Evolutionary conservation across 768 basidiomycete genomes (phyloP).

Genomic region (Boletellus ananiceps): DNA sequence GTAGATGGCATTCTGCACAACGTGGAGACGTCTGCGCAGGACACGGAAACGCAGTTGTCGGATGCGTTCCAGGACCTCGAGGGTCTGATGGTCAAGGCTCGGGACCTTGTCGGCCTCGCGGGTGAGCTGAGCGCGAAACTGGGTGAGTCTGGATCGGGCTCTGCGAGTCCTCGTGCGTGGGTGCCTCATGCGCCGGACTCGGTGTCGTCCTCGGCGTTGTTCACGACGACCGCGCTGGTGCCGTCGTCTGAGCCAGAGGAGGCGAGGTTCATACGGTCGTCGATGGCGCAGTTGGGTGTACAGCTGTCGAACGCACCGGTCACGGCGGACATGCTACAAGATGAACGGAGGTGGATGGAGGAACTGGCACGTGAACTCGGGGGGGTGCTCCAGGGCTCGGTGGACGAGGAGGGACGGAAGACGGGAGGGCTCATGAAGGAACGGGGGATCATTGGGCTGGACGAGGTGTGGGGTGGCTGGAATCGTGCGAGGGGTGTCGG

Average conservation of each 20-base stretch:
- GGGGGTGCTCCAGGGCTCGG: slow-evolving; percentile 54
- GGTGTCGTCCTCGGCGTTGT: slow-evolving; percentile 2
- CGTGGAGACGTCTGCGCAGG: slow-evolving; percentile 64
- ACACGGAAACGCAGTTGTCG: slow-evolving; percentile 59
- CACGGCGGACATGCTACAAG: slow-evolving; percentile 82
- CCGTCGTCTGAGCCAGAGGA: slow-evolving; percentile 66
- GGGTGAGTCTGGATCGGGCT: slow-evolving; percentile 32
- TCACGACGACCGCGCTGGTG: slow-evolving; percentile 28
- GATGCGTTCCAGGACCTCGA: slow-evolving; percentile 85
- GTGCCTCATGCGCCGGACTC: too few relatives aligned
- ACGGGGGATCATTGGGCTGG: slow-evolving; percentile 78
- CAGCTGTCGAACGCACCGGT: slow-evolving; percentile 75
- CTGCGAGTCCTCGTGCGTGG: neutral
- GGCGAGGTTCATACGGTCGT: slow-evolving; percentile 82
- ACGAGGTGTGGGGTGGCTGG: slow-evolving; percentile 96
- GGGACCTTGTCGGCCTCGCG: slow-evolving; percentile 88
- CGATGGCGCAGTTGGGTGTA: slow-evolving; percentile 85
- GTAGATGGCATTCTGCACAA: slow-evolving; percentile 78
- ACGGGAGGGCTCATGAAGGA: slow-evolving; percentile 65
- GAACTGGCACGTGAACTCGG: slow-evolving; percentile 82
- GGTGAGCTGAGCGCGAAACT: slow-evolving; percentile 83
- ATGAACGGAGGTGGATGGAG: slow-evolving; percentile 75
- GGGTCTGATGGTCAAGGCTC: slow-evolving; percentile 84
- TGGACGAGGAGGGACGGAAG: slow-evolving; percentile 15
- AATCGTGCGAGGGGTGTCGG: slow-evolving; percentile 90